Percentiles rank a stretch among this genome's conserved stretches.
These are phyloP conservation scores for Ampelomyces quisqualis DNA, from an alignment of 2,329 filamentous ascomycete genomes.

Conservation along the genomic window DNA sequence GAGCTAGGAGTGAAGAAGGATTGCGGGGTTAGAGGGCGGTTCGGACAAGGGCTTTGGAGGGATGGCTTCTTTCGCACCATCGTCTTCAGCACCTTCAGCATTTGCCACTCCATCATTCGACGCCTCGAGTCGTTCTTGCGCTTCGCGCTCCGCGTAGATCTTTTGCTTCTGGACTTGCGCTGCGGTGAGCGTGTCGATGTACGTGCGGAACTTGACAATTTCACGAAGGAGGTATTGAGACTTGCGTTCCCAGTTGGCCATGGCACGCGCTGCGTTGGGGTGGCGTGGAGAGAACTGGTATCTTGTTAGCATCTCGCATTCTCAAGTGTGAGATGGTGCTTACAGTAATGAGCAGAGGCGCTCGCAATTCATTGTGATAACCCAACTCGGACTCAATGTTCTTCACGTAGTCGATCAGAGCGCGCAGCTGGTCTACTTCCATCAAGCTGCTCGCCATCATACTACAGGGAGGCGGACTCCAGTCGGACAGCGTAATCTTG, in stretches of 20 bases:
- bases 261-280: slow-evolving; percentile 76
- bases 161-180: slow-evolving; percentile 70
- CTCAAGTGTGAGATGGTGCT: slow-evolving; percentile 29
- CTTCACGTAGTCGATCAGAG: slow-evolving; percentile 75
- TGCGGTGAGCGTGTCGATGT: slow-evolving; percentile 78
- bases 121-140: slow-evolving; percentile 21
- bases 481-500: slow-evolving; percentile 79
- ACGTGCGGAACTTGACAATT: slow-evolving; percentile 95
- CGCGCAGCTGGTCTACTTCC: slow-evolving; percentile 78
- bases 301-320: slow-evolving; percentile 12
- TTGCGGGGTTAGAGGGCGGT: slow-evolving; percentile 5
- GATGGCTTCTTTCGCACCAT: slow-evolving; percentile 42
- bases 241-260: slow-evolving; percentile 97
- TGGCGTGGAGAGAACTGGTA: slow-evolving; percentile 75
- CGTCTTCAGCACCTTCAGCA: slow-evolving; percentile 22
- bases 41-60: slow-evolving; percentile 14
- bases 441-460: slow-evolving; percentile 78
- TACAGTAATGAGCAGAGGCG: slow-evolving; percentile 79
- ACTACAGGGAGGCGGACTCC: slow-evolving; percentile 85
- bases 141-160: slow-evolving; percentile 58
- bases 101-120: slow-evolving; percentile 13
- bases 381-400: slow-evolving; percentile 83
- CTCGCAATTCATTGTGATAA: slow-evolving; percentile 82
- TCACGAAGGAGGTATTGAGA: slow-evolving; percentile 87
- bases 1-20: slow-evolving; percentile 11